Evolutionary conservation across 345 rosid species (phyloP), one percentile per base, ranked within the genome.

Genomic region (Jatropha curcas): DNA sequence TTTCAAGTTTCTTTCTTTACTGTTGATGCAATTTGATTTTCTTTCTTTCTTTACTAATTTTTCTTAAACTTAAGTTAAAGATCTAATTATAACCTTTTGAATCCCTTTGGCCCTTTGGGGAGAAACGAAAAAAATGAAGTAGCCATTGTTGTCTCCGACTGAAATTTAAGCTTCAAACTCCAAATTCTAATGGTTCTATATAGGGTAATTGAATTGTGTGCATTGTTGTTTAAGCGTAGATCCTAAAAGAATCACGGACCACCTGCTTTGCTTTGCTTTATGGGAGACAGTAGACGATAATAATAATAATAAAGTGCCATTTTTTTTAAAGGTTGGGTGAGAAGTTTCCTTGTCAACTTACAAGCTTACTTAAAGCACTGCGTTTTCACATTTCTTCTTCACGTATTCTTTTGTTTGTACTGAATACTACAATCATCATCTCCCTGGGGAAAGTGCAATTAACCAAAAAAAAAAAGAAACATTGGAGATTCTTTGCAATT

Each of bases 231-330:
- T 61, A 19, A 50, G n/a, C n/a, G n/a, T 30, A 51, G 20, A 33
- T 50, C 60, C 71, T 28, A 67, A 73, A 63, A 71, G 80, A 75
- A 73, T 73, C 74, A 71, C 77, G 84, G 84, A 79, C 80, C 84
- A 71, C 86, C 58, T 72, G 79, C 68, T 60, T 70, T 76, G 77
- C 83, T 79, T 82, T 76, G 78, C 83, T 78, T 82, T 71, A 62
- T 67, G 72, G 55, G 46, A 41, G 45, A 41, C 45, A 9, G 2
- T n/a, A n/a, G n/a, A 73, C 24, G 56, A 46, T 5, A 28, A 41
- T 28, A 50, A 67, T 28, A 72, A 60, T 68, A 43, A 65, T 50
- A 55, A 71, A 43, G 73, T 69, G 50, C 25, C 48, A 55, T 27
- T 77, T 69, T 33, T 27, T 70, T 30, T 24, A 53, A 73, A 50